Base-by-base conservation (phyloP, 2,329 filamentous ascomycete genomes). In the Orbilia javanica region DNA sequence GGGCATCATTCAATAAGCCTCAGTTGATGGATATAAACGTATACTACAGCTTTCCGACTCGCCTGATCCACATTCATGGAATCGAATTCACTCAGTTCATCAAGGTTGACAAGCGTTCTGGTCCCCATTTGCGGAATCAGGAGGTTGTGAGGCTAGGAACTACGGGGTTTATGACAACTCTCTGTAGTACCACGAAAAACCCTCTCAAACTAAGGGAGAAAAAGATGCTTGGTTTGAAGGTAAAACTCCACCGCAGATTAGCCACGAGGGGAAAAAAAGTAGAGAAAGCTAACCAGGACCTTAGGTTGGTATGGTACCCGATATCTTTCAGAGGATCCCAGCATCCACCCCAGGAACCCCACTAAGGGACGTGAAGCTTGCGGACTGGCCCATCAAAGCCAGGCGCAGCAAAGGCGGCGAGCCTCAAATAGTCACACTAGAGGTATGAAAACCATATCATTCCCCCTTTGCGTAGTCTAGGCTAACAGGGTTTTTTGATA, bases 321-420 rank as follows among this genome's bases (percentile, higher is more conserved):
- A 78, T 64, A 72, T 78, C 2, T 72, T 67, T 15, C 62, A 60
- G 29, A 50, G 67, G 5, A 72, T 78, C 25, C 74, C 68, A 5
- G 67, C 74, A 8, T 67, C 67, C 5, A 60, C 52, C 1, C 62
- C 67, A 29, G 74, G 74, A 15, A 78, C 67, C 1, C 34, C 55
- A n/a, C 25, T 46, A 15, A 66, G 63, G 18, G 74, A 78, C 50
- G 67, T 78, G 44, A 67, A 72, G 46, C 74, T 78, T 46, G 74
- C 74, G 5, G 74, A 78, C 27, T 78, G 74, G 74, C 74, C 74
- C 10, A 78, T 78, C n/a, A 78, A 78, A 42, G 67, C 67, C n/a
- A 62, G 74, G 27, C 67, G 74, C 13, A 72, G 48, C 13, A 78
- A 72, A 29, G 74, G 74, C 42, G 74, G 74, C 34, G 74, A 78